Conservation (phyloP, 192 early-diverging fungal genomes). For the Funneliformis mosseae region DNA sequence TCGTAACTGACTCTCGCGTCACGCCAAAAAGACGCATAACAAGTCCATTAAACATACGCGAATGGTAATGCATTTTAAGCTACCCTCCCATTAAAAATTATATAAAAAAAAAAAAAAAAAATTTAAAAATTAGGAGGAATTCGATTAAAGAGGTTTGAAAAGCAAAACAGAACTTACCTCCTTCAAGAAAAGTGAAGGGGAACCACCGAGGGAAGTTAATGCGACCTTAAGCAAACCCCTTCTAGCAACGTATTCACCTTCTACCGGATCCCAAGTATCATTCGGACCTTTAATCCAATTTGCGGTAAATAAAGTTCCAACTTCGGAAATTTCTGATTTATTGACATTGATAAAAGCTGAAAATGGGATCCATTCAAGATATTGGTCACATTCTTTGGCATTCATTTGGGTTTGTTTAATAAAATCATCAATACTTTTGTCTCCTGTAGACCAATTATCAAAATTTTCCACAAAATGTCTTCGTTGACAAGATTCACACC, state of each 20-base stretch:
- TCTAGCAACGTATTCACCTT: not conserved
- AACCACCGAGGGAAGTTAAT: not conserved
- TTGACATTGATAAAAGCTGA: slow-evolving; percentile 4
- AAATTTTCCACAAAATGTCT: slow-evolving; percentile 11
- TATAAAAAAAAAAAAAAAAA: not conserved
- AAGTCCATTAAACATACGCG: slow-evolving; percentile 12
- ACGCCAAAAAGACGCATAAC: slow-evolving; percentile 26
- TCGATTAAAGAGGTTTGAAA: too few species aligned
- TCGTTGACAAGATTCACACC: slow-evolving; percentile 26
- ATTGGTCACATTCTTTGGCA: slow-evolving; percentile 26
- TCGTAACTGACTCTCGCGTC: slow-evolving; percentile 4
- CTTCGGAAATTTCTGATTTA: not conserved
- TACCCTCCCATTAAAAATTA: not conserved
- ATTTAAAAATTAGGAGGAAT: not conserved
- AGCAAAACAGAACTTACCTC: slow-evolving; percentile 11
- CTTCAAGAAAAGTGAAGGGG: not conserved
- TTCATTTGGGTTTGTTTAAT: slow-evolving; percentile 17
- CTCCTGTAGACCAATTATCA: slow-evolving; percentile 22
- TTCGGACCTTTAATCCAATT: slow-evolving; percentile 22
- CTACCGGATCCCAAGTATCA: slow-evolving; percentile 7
- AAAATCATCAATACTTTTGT: slow-evolving; percentile 14
- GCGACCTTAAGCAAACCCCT: slow-evolving; percentile 20
- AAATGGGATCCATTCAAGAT: slow-evolving; percentile 23
- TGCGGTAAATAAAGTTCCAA: slow-evolving; percentile 17
- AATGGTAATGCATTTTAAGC: slow-evolving; percentile 22